phyloP scores from a whole-genome alignment of 331 rosid species.

The Cucumis variabilis region DNA sequence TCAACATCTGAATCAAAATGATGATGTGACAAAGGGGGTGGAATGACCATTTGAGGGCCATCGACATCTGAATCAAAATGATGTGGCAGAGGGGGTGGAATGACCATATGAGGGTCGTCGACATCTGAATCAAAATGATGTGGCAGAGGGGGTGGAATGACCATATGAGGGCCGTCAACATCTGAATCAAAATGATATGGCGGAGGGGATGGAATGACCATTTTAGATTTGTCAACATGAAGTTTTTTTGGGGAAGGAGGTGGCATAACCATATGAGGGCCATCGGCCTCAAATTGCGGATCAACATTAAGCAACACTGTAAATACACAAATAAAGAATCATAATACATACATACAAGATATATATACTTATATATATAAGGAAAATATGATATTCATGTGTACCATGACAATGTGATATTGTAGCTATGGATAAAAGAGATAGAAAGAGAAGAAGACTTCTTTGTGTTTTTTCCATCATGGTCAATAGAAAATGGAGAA shows the following conservation, averaged over 20 bases:
- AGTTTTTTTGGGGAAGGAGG: neutral
- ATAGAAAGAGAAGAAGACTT: neutral
- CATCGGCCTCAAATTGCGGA: neutral
- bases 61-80: too few species aligned
- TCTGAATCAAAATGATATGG: too few species aligned
- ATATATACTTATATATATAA: too few species aligned
- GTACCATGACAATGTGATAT: neutral
- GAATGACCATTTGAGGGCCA: too few species aligned
- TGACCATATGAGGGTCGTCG: too few species aligned
- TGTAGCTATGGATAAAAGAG: neutral
- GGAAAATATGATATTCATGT: neutral
- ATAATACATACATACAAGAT: neutral
- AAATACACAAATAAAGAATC: neutral
- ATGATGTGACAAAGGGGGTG: too few species aligned
- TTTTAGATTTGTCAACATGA: neutral
- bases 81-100: too few species aligned
- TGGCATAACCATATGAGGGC: neutral
- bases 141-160: too few species aligned
- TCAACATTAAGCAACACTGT: neutral
- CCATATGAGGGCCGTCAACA: too few species aligned
- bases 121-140: too few species aligned
- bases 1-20: too few species aligned
- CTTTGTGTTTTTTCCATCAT: neutral
- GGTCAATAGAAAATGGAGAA: neutral
- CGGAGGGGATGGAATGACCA: too few species aligned